phyloP scores from a whole-genome alignment of 164 flowering plant genomes.

The Sedum album region DNA sequence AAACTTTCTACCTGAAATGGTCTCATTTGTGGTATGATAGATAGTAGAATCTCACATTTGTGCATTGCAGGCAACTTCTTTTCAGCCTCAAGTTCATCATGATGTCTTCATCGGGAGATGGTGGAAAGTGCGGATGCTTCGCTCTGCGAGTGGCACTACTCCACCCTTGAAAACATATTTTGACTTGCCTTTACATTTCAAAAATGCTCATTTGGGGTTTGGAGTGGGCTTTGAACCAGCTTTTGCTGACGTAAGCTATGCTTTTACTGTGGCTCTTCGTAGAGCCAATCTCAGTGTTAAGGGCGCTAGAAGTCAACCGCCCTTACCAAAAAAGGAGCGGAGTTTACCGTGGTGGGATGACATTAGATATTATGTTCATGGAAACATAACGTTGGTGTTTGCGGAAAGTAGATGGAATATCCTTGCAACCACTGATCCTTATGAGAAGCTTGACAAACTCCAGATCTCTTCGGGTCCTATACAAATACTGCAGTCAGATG shows the following conservation, averaged over 20 bases:
- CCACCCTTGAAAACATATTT: constrained; percentile 86
- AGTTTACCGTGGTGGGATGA: constrained; percentile 99
- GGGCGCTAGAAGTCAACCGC: constrained; percentile 25
- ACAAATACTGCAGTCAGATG: constrained; percentile 91
- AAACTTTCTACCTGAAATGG: neutral
- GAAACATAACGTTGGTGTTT: constrained; percentile 50
- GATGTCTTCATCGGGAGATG: constrained; percentile 86
- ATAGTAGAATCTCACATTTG: neutral
- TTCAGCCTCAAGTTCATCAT: constrained; percentile 87
- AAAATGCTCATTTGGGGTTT: constrained; percentile 65
- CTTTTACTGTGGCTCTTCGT: constrained; percentile 96
- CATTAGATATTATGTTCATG: constrained; percentile 83
- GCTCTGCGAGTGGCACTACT: constrained; percentile 95
- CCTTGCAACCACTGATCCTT: constrained; percentile 89
- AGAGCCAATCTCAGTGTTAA: constrained; percentile 81
- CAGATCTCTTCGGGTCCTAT: constrained; percentile 49
- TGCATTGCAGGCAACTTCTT: constrained; percentile 70
- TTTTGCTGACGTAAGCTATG: constrained; percentile 91
- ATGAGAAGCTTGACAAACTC: constrained; percentile 83
- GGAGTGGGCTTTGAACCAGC: constrained; percentile 96
- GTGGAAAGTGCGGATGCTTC: constrained; percentile 84
- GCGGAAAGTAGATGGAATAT: constrained; percentile 57
- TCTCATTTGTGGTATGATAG: neutral
- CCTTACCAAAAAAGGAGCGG: constrained; percentile 76
- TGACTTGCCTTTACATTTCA: constrained; percentile 74